Evolutionary conservation across 1,139 yeast species (phyloP).

Genomic region (Blastobotrys apis): DNA sequence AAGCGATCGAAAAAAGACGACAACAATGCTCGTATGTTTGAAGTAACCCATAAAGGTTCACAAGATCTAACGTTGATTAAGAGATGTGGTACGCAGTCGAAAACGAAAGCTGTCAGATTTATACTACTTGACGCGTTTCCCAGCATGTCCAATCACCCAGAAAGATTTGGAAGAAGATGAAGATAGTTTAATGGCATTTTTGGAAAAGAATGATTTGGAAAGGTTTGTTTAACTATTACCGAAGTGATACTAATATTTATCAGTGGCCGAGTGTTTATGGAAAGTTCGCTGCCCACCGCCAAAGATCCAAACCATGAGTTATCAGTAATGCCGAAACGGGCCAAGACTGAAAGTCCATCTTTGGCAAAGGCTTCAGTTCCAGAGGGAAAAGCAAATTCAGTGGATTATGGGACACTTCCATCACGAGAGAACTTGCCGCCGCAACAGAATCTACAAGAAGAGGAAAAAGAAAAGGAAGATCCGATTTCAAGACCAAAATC

Average conservation of each 20-base stretch:
- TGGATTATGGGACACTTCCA: constrained; percentile 7
- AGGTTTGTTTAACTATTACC: constrained; percentile 29
- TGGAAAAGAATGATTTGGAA: constrained; percentile 45
- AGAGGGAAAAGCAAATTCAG: constrained; percentile 5
- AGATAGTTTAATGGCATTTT: constrained; percentile 40
- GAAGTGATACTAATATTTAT: neutral
- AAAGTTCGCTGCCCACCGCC: constrained; percentile 24
- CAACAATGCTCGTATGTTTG: constrained; percentile 27
- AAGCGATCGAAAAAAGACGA: constrained; percentile 43
- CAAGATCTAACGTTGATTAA: constrained; percentile 8
- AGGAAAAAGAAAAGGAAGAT: neutral
- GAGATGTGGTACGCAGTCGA: constrained; percentile 41
- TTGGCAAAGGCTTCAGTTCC: constrained; percentile 6
- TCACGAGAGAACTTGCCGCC: neutral
- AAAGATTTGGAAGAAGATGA: constrained; percentile 38
- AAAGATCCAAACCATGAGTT: constrained; percentile 13
- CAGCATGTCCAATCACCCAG: constrained; percentile 40
- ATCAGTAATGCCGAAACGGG: constrained; percentile 10
- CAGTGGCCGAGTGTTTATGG: constrained; percentile 33
- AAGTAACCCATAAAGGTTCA: neutral
- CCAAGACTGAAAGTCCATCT: constrained; percentile 17
- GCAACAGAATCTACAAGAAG: neutral
- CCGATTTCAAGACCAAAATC: constrained; percentile 8
- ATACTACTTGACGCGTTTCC: constrained; percentile 49
- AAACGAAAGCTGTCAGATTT: constrained; percentile 53